Base-by-base conservation (phyloP, 2,329 filamentous ascomycete genomes). In the Ceratocystis variospora region DNA sequence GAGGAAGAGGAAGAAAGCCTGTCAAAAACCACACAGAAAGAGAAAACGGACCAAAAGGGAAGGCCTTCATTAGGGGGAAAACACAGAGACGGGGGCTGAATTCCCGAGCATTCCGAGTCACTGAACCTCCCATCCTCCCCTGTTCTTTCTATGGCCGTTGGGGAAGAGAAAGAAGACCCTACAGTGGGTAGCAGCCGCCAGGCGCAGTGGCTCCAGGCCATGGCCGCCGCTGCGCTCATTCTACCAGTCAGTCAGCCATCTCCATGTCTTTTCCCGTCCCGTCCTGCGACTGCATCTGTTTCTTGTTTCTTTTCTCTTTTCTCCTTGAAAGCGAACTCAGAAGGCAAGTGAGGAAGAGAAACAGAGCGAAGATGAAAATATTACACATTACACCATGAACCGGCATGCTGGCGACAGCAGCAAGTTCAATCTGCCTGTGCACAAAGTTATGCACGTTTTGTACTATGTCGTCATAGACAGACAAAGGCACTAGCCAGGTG, bases 41-140 rank as follows among this genome's bases (percentile, higher is more conserved):
- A 46, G 63, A 63, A 62, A 53, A 55, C n/a, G 46, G 46, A 55
- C 44, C 55, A 12, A 63, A 64, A 50, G 62, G 46, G 62, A 50
- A 64, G 28, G n/a, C 22, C 10, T 28, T 55, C 10, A 41, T 48
- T 48, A 59, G 48, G 48, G 48, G 7, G 12, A 37, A 37, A 10
- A 37, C 37, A 37, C 37, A 37, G 37, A 37, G 37, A 37, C 55
- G 63, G 63, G 44, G 28, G 63, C 19, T 59, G 66, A 65, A 67
- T 67, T 63, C 63, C 65, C 66, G 66, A 63, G 64, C 28, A 59
- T 59, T 59, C 53, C 37, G 37, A 37, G 37, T 10, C 37, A 12
- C 37, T 37, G 10, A 37, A 8, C 17, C 33, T 59, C 6, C 22
- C 53, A 37, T 12, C 28, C 25, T 31, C 53, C 48, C 48, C 25